phyloP scores from a whole-genome alignment of 768 basidiomycete species.

The Guyanaporus albipodus region DNA sequence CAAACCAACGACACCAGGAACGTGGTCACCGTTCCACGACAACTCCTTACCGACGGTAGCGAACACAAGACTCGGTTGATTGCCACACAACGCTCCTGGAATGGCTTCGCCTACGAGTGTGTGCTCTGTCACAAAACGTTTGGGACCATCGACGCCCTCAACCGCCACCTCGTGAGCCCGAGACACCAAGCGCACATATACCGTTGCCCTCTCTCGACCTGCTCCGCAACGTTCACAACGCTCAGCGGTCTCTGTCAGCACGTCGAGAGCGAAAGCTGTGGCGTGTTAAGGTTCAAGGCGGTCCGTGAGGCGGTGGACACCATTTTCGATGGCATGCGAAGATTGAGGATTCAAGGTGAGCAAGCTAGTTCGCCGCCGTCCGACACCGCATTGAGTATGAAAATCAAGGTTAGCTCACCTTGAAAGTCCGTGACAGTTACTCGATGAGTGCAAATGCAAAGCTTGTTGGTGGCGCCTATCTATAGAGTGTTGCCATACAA shows the following conservation, averaged over 20 bases:
- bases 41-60: constrained; percentile 39
- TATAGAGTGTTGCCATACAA: not conserved
- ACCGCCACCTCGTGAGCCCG: constrained; percentile 64
- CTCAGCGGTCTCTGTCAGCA: constrained; percentile 62
- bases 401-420: constrained; percentile 16
- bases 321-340: constrained; percentile 21
- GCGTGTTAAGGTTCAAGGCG: constrained; percentile 44
- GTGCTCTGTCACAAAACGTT: constrained; percentile 52
- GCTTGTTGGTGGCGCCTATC: constrained; percentile 17
- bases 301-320: constrained; percentile 39
- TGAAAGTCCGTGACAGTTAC: constrained; percentile 27
- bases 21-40: constrained; percentile 53
- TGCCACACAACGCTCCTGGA: constrained; percentile 41
- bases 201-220: constrained; percentile 48
- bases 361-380: not conserved
- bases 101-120: constrained; percentile 52
- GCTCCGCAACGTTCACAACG: constrained; percentile 41
- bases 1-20: constrained; percentile 41
- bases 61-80: not conserved
- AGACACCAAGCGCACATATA: constrained; percentile 51
- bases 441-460: not conserved
- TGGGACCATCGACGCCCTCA: constrained; percentile 41
- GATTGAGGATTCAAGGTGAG: constrained; percentile 17
- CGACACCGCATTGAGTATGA: constrained; percentile 6
- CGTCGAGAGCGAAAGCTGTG: constrained; percentile 61